Base-by-base conservation (phyloP, 768 basidiomycete species). In the Sarcomyxa edulis region DNA sequence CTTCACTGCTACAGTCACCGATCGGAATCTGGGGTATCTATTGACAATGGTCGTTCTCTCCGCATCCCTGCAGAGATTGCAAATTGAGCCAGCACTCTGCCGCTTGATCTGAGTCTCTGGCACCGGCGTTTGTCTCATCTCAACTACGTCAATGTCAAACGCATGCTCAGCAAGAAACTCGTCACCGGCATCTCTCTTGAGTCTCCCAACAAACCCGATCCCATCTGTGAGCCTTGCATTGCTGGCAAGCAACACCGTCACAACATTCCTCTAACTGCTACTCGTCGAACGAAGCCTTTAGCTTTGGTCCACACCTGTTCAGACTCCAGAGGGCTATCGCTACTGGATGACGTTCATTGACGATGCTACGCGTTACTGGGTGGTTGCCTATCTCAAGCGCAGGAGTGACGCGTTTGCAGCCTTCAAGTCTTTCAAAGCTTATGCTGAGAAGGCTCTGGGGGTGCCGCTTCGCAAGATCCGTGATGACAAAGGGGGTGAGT, bases 401-500 rank as follows among this genome's bases (percentile, higher is more conserved):
- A 58, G 52, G 43, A 40, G 40, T 37, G 53, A 59, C 7, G 38
- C 47, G 14, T 54, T 59, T 39, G 43, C 33, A 3, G 47, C 49
- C 1, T 60, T 68, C 47, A 52, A 57, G 40, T 11, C 18, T 6
- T 66, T 41, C 57, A 64, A 65, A 44, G 57, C 58, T 1, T 48
- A 40, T 23, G 61, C 54, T 3, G 64, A 65, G 48, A 59, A 37
- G 8, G 49, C 50, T 27, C 51, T 47, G n/a, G 61, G 51, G 0
- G 29, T 21, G 6, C 45, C 43, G 16, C 47, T 65, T 30, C 52
- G 51, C 36, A 32, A 32, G 2, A 34, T 64, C 20, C 51, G 54
- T 15, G 49, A 59, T 37, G 61, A 67, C 48, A 56, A 62, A 32
- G 65, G 61, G 6, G 63, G 60, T 2, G 62, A 66, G 39, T 66